These are phyloP conservation scores for Phytopythium sindhum DNA, from an alignment of 352 stramenopile genomes.

Conservation along the genomic window DNA sequence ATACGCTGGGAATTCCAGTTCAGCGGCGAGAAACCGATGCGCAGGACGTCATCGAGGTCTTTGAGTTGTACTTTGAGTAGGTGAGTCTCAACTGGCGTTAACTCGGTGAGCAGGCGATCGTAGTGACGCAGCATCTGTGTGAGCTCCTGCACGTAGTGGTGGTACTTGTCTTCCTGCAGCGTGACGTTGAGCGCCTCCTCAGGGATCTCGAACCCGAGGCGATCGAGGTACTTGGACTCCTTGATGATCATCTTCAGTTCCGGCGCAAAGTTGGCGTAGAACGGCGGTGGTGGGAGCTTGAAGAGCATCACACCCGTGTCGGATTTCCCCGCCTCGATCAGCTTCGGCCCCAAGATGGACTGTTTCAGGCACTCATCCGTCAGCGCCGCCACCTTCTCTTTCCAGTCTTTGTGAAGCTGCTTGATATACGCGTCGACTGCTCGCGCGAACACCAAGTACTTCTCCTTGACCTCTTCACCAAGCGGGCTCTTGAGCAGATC, in stretches of 20 bases:
- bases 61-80: slow-evolving; percentile 89
- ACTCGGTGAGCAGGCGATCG: slow-evolving; percentile 71
- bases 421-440: slow-evolving; percentile 93
- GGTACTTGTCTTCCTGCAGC: slow-evolving; percentile 96
- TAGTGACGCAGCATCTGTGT: slow-evolving; percentile 92
- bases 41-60: slow-evolving; percentile 82
- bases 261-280: slow-evolving; percentile 92
- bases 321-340: slow-evolving; percentile 71
- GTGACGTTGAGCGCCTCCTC: slow-evolving; percentile 95
- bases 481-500: slow-evolving; percentile 89
- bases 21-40: slow-evolving; percentile 90
- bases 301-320: slow-evolving; percentile 74
- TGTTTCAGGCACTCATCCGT: slow-evolving; percentile 93
- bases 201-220: slow-evolving; percentile 93
- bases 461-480: slow-evolving; percentile 92
- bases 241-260: slow-evolving; percentile 95
- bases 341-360: slow-evolving; percentile 87
- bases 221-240: slow-evolving; percentile 95
- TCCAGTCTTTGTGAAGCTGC: slow-evolving; percentile 92
- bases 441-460: slow-evolving; percentile 92
- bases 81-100: slow-evolving; percentile 90
- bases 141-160: slow-evolving; percentile 91
- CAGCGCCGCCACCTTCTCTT: slow-evolving; percentile 77
- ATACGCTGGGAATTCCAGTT: slow-evolving; percentile 98
- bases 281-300: slow-evolving; percentile 88